Conservation (phyloP, 768 basidiomycete genomes). For the Kwoniella pini region DNA sequence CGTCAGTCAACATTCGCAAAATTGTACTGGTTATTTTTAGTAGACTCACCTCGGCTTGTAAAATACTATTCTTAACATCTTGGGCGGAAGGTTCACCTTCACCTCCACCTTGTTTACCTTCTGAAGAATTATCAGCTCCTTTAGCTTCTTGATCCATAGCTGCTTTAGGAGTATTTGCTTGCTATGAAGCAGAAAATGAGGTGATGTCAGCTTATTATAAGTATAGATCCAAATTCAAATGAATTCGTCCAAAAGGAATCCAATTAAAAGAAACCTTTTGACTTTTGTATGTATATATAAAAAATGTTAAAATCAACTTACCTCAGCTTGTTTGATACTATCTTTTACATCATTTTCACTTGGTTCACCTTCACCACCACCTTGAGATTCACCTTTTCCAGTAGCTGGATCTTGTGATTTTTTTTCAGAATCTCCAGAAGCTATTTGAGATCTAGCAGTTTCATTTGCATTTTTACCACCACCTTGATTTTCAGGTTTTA, state of each 20-base stretch:
- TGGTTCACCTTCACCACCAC: conserved; percentile 13
- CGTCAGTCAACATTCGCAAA: too few relatives aligned
- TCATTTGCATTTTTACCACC: conserved; percentile 18
- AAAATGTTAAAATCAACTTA: neutral
- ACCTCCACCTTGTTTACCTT: neutral
- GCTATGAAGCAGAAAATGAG: too few relatives aligned
- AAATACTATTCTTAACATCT: conserved; percentile 14
- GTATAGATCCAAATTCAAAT: too few relatives aligned
- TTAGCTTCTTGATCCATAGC: conserved; percentile 25
- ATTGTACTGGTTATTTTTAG: too few relatives aligned
- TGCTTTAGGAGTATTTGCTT: conserved; percentile 24
- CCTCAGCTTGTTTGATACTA: conserved; percentile 11
- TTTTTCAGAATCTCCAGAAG: neutral
- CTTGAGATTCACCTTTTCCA: neutral
- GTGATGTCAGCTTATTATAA: too few relatives aligned
- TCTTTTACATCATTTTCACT: conserved; percentile 13
- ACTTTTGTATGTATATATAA: neutral
- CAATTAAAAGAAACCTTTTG: neutral
- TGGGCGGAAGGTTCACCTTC: neutral
- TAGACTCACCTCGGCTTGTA: conserved; percentile 19
- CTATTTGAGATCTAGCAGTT: conserved; percentile 2
- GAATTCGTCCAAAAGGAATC: too few relatives aligned
- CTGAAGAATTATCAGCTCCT: conserved; percentile 8
- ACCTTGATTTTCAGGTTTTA: conserved; percentile 8
- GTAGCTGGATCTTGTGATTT: neutral